A percentile compares a stretch with the other conserved stretches of the same genome.
phyloP scores from a whole-genome alignment of 139 green algal species.

The Micromonas pusilla region DNA sequence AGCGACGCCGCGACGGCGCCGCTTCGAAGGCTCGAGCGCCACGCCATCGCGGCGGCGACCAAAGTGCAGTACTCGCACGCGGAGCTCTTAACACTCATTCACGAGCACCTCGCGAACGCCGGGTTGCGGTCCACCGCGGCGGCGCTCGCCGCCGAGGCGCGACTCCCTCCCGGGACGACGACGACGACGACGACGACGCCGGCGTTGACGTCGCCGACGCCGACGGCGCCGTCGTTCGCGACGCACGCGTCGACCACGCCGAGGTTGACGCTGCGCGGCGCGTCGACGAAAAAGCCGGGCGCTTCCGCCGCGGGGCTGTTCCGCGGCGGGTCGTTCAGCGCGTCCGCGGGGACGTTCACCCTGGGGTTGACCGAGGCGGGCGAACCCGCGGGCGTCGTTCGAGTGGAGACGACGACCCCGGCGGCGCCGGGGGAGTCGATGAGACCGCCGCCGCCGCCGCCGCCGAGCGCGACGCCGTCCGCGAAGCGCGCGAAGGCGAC shows the following conservation, averaged over 20 bases:
- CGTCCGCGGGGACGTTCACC: background rate
- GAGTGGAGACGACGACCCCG: too few relatives aligned
- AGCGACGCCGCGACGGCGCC: slow-evolving; percentile 51
- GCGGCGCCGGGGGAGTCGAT: too few relatives aligned
- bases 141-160: slow-evolving; percentile 46
- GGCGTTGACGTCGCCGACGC: background rate
- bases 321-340: background rate
- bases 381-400: too few relatives aligned
- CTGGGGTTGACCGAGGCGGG: background rate
- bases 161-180: slow-evolving; percentile 33
- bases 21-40: slow-evolving; percentile 62
- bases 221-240: background rate
- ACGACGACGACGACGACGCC: background rate
- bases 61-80: slow-evolving; percentile 53
- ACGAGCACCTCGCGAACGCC: slow-evolving; percentile 55
- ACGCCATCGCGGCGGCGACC: slow-evolving; percentile 61
- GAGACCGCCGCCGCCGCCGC: too few relatives aligned
- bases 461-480: too few relatives aligned
- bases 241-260: too few relatives aligned
- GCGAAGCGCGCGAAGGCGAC: too few relatives aligned
- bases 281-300: too few relatives aligned
- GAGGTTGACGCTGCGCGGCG: too few relatives aligned
- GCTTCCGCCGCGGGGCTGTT: background rate
- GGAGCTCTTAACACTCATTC: slow-evolving; percentile 66
- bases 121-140: slow-evolving; percentile 50